Evolutionary conservation across 2,329 filamentous ascomycete species (phyloP).

Genomic region (Rosellinia necatrix): DNA sequence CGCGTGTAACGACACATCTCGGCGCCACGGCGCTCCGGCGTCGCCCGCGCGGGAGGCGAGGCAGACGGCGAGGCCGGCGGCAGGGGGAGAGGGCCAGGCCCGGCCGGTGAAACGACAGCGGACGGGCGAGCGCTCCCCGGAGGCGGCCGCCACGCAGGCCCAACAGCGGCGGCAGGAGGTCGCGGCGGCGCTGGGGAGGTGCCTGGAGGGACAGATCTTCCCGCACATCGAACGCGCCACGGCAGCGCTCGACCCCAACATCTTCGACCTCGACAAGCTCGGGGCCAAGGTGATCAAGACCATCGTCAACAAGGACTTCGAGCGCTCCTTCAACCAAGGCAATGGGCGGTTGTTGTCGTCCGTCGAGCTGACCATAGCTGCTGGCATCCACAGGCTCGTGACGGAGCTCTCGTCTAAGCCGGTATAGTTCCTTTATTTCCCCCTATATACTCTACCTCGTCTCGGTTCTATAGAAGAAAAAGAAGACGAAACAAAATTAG

Average conservation of each 20-base stretch:
- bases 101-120: constrained; percentile 20
- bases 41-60: no score
- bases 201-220: constrained; percentile 36
- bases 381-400: constrained; percentile 30
- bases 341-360: constrained; percentile 29
- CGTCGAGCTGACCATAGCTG: constrained; percentile 28
- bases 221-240: constrained; percentile 36
- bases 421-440: constrained; percentile 24
- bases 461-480: no score
- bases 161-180: not conserved
- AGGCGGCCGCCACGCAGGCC: not conserved
- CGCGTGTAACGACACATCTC: no score
- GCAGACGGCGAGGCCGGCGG: no score
- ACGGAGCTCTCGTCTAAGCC: constrained; percentile 24
- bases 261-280: constrained; percentile 33
- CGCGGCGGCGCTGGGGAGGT: constrained; percentile 25
- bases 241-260: constrained; percentile 15
- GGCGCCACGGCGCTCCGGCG: no score
- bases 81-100: not conserved
- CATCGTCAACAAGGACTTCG: constrained; percentile 33
- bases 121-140: not conserved
- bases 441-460: not conserved
- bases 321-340: constrained; percentile 29
- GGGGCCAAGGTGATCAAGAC: constrained; percentile 30
- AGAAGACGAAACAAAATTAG: not conserved